Conservation (phyloP, 2,329 filamentous ascomycete species). For the Esteya vermicola region DNA sequence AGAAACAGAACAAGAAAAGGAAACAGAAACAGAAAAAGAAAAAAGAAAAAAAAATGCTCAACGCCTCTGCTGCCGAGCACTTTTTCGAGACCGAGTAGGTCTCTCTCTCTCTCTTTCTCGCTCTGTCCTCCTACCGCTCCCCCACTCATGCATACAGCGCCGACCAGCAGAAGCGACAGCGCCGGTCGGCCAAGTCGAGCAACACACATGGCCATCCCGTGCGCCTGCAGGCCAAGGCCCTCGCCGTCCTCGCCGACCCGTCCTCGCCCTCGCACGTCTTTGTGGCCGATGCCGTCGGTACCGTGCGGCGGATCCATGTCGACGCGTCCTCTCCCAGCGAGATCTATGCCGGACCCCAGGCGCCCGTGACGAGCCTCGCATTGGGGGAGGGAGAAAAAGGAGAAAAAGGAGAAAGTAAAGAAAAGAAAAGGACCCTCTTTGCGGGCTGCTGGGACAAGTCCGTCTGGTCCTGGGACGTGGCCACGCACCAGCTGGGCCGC, state of each 20-base stretch:
- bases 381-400: conserved; percentile 36
- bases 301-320: conserved; percentile 57
- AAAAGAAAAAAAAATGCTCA: conserved; percentile 27
- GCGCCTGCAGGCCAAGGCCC: conserved; percentile 68
- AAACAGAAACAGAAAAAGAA: not conserved
- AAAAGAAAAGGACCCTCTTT: conserved; percentile 54
- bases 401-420: too few relatives aligned
- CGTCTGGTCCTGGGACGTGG: conserved; percentile 71
- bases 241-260: conserved; percentile 59
- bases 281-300: conserved; percentile 77
- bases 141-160: conserved; percentile 26
- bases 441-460: conserved; percentile 92
- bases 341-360: conserved; percentile 58
- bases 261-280: conserved; percentile 47
- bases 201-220: conserved; percentile 79
- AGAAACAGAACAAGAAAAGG: not conserved
- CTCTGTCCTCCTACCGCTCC: too few relatives aligned
- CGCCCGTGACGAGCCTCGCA: conserved; percentile 67
- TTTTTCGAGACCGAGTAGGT: conserved; percentile 88
- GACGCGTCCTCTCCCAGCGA: conserved; percentile 34
- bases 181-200: conserved; percentile 54
- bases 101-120: not conserved
- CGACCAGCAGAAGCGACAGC: conserved; percentile 29
- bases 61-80: conserved; percentile 60
- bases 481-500: conserved; percentile 35